phyloP scores from a whole-genome alignment of 2,329 filamentous ascomycete species.

The Dendryphion nanum region DNA sequence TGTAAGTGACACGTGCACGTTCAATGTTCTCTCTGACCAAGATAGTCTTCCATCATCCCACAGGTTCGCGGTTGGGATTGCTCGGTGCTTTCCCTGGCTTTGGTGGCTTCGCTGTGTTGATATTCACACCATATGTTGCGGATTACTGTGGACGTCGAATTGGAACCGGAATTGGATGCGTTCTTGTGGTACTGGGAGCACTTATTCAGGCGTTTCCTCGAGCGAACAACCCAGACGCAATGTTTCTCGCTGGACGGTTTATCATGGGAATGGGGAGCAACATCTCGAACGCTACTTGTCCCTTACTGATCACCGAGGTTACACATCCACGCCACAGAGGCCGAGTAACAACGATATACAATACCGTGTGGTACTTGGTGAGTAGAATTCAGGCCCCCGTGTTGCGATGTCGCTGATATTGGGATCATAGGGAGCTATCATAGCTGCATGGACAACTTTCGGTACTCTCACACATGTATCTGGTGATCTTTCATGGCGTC shows the following conservation, averaged over 20 bases:
- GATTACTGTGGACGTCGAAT: background rate
- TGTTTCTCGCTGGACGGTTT: background rate
- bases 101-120: background rate
- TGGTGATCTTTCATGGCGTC: background rate
- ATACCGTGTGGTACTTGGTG: background rate
- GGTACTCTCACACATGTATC: background rate
- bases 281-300: background rate
- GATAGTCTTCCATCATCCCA: conserved; percentile 1
- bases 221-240: background rate
- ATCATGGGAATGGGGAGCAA: background rate
- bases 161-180: background rate
- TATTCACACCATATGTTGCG: background rate
- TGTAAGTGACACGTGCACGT: conserved; percentile 8
- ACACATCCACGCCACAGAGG: background rate
- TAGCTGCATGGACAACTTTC: background rate
- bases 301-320: background rate
- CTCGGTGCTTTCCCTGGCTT: background rate
- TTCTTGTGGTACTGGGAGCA: background rate
- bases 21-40: background rate
- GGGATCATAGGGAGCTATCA: background rate
- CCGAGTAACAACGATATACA: background rate
- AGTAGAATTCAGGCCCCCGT: too few species aligned
- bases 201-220: background rate
- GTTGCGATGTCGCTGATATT: too few species aligned
- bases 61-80: background rate